Percentiles rank a stretch among this genome's conserved stretches.
Evolutionary conservation across 768 basidiomycete genomes (phyloP).

Genomic region (Udeniomyces megalosporus): DNA sequence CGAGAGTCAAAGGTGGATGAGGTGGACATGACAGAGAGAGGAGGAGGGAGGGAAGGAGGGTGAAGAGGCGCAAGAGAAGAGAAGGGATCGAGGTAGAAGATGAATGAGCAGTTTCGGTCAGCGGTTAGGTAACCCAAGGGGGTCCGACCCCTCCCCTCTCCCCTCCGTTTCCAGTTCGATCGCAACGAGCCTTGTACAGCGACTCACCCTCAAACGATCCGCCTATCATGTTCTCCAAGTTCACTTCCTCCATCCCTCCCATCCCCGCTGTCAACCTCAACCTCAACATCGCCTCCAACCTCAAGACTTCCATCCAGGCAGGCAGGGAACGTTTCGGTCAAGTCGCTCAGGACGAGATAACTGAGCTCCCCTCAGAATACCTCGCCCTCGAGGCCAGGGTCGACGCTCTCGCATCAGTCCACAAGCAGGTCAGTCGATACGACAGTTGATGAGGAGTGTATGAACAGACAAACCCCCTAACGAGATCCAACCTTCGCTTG

Average conservation of each 20-base stretch:
- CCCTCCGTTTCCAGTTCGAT: too few species aligned
- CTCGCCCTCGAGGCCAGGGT: slow-evolving; percentile 88
- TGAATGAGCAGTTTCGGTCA: background rate
- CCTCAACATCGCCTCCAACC: slow-evolving; percentile 35
- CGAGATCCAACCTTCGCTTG: too few species aligned
- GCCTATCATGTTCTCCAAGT: slow-evolving; percentile 9
- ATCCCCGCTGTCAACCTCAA: slow-evolving; percentile 4
- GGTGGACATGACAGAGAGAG: background rate
- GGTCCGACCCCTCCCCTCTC: too few species aligned
- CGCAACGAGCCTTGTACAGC: too few species aligned
- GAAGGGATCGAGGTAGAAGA: background rate
- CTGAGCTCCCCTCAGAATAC: slow-evolving; percentile 93
- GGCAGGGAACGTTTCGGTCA: slow-evolving; percentile 78
- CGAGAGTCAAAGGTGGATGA: background rate
- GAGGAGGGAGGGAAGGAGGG: background rate
- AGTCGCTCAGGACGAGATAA: slow-evolving; percentile 79
- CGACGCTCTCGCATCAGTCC: slow-evolving; percentile 70
- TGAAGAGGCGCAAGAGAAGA: background rate
- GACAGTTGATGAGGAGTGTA: too few species aligned
- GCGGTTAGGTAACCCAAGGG: too few species aligned
- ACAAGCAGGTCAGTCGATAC: too few species aligned
- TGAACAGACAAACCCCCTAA: too few species aligned
- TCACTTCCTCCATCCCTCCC: slow-evolving; percentile 8
- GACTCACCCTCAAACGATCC: background rate
- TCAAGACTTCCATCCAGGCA: slow-evolving; percentile 68